Conservation (phyloP, 352 stramenopile species). For the Globisporangium spiculum region DNA sequence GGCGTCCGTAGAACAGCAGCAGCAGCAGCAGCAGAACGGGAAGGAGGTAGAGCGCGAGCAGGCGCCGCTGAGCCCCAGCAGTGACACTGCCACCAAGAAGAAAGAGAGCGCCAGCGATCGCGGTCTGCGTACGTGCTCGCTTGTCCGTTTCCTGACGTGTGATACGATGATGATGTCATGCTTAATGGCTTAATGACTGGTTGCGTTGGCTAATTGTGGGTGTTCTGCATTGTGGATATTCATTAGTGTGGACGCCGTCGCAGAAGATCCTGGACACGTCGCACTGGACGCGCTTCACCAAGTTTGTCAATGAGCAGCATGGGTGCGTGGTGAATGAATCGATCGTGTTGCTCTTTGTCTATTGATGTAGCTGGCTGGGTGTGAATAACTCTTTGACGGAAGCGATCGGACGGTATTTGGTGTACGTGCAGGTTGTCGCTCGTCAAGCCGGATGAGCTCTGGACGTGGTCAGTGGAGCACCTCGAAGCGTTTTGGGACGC, state of each 20-base stretch:
- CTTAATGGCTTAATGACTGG: slow-evolving; percentile 5
- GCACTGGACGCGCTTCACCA: slow-evolving; percentile 70
- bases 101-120: slow-evolving; percentile 6
- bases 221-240: not conserved
- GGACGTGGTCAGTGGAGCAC: slow-evolving; percentile 71
- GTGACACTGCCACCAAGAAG: not conserved
- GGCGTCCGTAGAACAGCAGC: not conserved
- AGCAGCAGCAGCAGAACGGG: not conserved
- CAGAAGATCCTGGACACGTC: slow-evolving; percentile 42
- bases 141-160: not conserved
- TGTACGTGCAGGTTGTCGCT: slow-evolving; percentile 32
- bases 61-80: slow-evolving; percentile 2
- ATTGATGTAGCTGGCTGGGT: not conserved
- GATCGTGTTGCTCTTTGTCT: not conserved
- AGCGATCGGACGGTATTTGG: not conserved
- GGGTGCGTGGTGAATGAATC: slow-evolving; percentile 24
- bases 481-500: slow-evolving; percentile 64
- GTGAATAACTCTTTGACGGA: slow-evolving; percentile 1
- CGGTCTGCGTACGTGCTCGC: slow-evolving; percentile 12
- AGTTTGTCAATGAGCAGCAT: slow-evolving; percentile 53
- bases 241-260: slow-evolving; percentile 57
- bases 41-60: slow-evolving; percentile 4
- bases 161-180: not conserved
- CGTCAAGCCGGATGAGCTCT: slow-evolving; percentile 47
- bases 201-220: not conserved